Percentiles rank a stretch among this genome's conserved stretches.
Conservation (phyloP, 163 green algal genomes). For the Scenedesmus sp. region DNA sequence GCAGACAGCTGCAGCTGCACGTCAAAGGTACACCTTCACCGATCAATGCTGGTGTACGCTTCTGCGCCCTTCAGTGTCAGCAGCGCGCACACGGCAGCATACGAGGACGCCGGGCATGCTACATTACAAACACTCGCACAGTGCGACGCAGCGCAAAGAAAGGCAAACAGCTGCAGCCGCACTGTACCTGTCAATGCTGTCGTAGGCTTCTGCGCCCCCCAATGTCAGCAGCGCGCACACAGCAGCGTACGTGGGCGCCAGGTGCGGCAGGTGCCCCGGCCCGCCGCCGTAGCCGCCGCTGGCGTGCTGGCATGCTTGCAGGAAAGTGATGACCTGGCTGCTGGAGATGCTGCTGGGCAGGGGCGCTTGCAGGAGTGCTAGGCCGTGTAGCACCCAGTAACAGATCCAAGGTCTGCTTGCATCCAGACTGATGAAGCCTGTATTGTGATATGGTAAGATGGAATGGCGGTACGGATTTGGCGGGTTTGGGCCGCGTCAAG, state of each 20-base stretch:
- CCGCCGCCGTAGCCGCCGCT: conserved; percentile 94
- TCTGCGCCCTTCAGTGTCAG: conserved; percentile 79
- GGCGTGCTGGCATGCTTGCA: conserved; percentile 78
- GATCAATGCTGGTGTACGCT: conserved; percentile 79
- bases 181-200: conserved; percentile 72
- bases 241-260: conserved; percentile 93
- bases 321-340: conserved; percentile 62
- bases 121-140: no score
- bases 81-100: conserved; percentile 82
- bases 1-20: neutral
- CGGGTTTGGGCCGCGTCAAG: no score
- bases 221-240: conserved; percentile 85
- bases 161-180: neutral
- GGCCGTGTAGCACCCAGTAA: conserved; percentile 94
- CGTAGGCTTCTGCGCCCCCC: conserved; percentile 72
- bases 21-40: neutral
- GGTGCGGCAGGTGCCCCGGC: conserved; percentile 91
- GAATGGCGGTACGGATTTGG: neutral
- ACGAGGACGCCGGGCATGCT: conserved; percentile 88
- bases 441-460: conserved; percentile 54
- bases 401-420: conserved; percentile 92
- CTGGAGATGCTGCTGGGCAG: conserved; percentile 57
- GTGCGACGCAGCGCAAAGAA: no score
- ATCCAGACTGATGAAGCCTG: conserved; percentile 81
- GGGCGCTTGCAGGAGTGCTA: conserved; percentile 83